Conservation (phyloP, 1,284 basidiomycete species). For the Cutaneotrichosporon sp. region DNA sequence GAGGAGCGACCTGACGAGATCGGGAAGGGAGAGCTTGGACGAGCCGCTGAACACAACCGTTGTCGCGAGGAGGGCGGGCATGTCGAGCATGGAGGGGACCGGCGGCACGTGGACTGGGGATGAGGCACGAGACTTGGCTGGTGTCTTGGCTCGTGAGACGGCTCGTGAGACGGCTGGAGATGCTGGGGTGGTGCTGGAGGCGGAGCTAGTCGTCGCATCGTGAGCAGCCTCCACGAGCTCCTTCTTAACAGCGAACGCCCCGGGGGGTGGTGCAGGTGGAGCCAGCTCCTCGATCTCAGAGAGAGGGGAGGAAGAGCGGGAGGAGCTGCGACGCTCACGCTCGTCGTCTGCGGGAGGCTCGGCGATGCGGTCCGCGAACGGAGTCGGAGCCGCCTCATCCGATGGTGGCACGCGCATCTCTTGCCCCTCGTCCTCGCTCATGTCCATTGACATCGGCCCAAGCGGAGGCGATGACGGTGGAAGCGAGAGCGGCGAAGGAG, state of each 20-base stretch:
- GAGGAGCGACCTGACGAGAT: conserved; percentile 47
- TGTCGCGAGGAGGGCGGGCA: conserved; percentile 44
- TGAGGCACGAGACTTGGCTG: conserved; percentile 5
- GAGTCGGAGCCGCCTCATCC: neutral
- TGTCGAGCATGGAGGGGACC: conserved; percentile 34
- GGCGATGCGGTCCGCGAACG: neutral
- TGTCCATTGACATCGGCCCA: conserved; percentile 9
- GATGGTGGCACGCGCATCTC: neutral
- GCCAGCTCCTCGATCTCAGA: conserved; percentile 6
- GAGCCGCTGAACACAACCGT: conserved; percentile 49
- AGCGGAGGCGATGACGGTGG: conserved; percentile 20
- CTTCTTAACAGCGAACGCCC: conserved; percentile 9
- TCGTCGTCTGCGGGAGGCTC: neutral
- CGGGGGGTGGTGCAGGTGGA: neutral
- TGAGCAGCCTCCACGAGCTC: conserved; percentile 6
- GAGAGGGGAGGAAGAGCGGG: conserved; percentile 10
- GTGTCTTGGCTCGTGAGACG: neutral
- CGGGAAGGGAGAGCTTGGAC: conserved; percentile 45
- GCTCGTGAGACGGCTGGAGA: neutral
- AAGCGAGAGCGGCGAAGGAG: conserved; percentile 12
- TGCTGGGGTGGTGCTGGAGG: neutral
- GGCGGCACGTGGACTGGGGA: conserved; percentile 13
- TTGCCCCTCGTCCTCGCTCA: conserved; percentile 12
- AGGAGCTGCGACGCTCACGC: neutral
- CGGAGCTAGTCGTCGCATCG: neutral